phyloP scores from a whole-genome alignment of 371 early-diverging fungal genomes.

The Mortierella sp. region DNA sequence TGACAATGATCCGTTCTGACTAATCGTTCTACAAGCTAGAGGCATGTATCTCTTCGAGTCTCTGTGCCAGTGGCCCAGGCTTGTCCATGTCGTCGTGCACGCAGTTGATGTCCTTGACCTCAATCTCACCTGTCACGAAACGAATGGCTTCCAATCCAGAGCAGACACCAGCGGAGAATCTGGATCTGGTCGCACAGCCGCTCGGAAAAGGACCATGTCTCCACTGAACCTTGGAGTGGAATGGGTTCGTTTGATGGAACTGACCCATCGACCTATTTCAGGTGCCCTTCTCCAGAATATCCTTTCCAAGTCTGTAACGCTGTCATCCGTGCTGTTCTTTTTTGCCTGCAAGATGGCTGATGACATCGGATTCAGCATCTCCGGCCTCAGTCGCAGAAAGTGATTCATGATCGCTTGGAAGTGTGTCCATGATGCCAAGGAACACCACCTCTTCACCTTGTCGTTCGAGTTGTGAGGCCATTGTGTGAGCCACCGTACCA shows the following conservation, averaged over 20 bases:
- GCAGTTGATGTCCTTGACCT: conserved; percentile 2
- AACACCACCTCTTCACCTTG: conserved; percentile 6
- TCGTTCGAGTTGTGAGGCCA: conserved; percentile 5
- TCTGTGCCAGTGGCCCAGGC: conserved; percentile 3
- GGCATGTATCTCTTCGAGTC: no score
- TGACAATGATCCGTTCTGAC: no score
- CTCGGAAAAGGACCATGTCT: conserved; percentile 2
- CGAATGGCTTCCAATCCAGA: conserved; percentile 1
- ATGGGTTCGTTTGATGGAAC: not conserved
- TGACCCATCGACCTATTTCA: not conserved
- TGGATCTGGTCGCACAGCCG: not conserved
- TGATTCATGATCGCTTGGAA: not conserved
- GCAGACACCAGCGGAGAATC: not conserved
- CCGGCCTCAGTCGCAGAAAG: no score
- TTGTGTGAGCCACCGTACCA: conserved; percentile 16
- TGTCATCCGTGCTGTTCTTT: not conserved
- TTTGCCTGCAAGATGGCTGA: no score
- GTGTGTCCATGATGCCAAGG: conserved; percentile 5
- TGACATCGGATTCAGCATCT: not conserved
- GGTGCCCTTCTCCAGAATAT: no score
- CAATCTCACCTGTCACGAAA: not conserved
- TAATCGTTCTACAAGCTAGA: no score
- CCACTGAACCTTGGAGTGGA: not conserved
- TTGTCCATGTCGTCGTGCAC: conserved; percentile 3
- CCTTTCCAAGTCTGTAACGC: no score